These are phyloP conservation scores for Lactuca sativa DNA, from an alignment of 129 eudicot genomes.

Conservation along the genomic window DNA sequence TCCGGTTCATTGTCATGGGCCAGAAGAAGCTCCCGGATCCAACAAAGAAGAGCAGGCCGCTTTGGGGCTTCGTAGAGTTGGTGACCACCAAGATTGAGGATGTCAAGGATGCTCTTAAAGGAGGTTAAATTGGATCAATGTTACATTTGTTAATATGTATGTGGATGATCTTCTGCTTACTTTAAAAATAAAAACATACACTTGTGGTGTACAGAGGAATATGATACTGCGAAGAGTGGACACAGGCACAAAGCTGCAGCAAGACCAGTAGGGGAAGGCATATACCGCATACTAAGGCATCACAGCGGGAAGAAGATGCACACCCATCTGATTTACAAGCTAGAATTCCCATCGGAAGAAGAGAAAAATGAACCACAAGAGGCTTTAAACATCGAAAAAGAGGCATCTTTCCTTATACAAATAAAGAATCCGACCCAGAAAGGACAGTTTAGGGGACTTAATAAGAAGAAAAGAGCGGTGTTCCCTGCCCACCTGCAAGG, in stretches of 20 bases:
- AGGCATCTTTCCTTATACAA: constrained; percentile 46
- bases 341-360: constrained; percentile 33
- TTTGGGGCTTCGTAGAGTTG: constrained; percentile 50
- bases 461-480: constrained; percentile 32
- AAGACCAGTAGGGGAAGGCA: constrained; percentile 53
- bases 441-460: constrained; percentile 26
- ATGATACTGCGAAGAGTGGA: constrained; percentile 42
- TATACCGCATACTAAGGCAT: constrained; percentile 45
- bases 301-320: constrained; percentile 32
- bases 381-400: constrained; percentile 35
- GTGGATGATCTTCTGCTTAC: background rate
- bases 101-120: constrained; percentile 40
- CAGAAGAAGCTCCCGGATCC: constrained; percentile 46
- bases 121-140: constrained; percentile 16
- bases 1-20: constrained; percentile 44
- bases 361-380: constrained; percentile 35
- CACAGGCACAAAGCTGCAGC: constrained; percentile 45
- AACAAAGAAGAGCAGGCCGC: constrained; percentile 29
- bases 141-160: background rate
- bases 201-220: constrained; percentile 32
- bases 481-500: constrained; percentile 53
- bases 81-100: constrained; percentile 45
- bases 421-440: constrained; percentile 40
- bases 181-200: background rate
- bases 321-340: constrained; percentile 48